phyloP scores from a whole-genome alignment of 805 yeast genomes.

The Dipodascus geniculatus region DNA sequence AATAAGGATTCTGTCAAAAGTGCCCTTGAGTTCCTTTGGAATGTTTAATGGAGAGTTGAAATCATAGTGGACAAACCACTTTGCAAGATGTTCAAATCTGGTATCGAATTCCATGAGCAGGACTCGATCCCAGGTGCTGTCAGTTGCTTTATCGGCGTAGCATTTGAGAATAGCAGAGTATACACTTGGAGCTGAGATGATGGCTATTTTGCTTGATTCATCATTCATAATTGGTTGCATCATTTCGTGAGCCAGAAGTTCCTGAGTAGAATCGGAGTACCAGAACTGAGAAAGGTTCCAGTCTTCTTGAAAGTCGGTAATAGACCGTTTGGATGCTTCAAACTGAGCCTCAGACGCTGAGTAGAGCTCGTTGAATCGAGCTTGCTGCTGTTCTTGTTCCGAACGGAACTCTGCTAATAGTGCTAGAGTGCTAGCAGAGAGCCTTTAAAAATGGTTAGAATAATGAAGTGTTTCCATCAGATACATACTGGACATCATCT shows the following conservation, averaged over 20 bases:
- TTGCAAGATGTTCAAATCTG: conserved; percentile 61
- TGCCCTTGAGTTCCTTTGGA: conserved; percentile 43
- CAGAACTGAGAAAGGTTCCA: conserved; percentile 95
- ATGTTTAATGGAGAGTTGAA: conserved; percentile 56
- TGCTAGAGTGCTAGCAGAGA: conserved; percentile 40
- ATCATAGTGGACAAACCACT: conserved; percentile 62
- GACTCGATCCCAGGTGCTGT: conserved; percentile 47
- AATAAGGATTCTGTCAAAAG: conserved; percentile 59
- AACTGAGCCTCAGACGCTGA: conserved; percentile 46
- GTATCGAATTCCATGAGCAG: conserved; percentile 70
- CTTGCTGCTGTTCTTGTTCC: conserved; percentile 48
- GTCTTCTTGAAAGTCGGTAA: conserved; percentile 75
- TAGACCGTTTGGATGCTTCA: conserved; percentile 30
- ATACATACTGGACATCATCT: neutral
- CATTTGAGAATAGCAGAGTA: conserved; percentile 52
- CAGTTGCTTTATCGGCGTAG: conserved; percentile 33
- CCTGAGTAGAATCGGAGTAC: conserved; percentile 66
- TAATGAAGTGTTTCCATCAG: neutral
- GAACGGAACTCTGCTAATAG: conserved; percentile 50
- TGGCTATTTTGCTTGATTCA: conserved; percentile 54
- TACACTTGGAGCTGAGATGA: conserved; percentile 86
- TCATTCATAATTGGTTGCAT: conserved; percentile 55
- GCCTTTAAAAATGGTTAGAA: conserved; percentile 7
- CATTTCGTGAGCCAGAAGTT: conserved; percentile 52
- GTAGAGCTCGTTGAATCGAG: conserved; percentile 43